phyloP scores from a whole-genome alignment of 176 grass and related monocot genomes.

The Carex littledalei region DNA sequence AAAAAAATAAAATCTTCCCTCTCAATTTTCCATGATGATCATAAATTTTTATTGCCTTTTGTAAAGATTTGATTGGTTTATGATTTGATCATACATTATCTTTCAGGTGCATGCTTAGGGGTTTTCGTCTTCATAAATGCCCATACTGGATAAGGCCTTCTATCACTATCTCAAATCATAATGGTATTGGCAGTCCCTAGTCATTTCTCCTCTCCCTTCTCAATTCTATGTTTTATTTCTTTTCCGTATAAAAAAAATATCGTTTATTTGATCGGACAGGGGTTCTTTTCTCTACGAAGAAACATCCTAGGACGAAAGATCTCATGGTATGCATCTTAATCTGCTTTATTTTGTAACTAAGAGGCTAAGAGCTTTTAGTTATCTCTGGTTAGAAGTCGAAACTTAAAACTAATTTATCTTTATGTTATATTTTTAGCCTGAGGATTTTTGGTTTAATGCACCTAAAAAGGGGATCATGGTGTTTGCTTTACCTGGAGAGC shows the following conservation, averaged over 20 bases:
- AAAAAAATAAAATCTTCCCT: not conserved
- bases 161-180: constrained; percentile 85
- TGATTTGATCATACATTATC: constrained; percentile 22
- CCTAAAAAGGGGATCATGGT: constrained; percentile 98
- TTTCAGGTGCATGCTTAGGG: constrained; percentile 95
- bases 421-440: constrained; percentile 72
- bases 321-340: constrained; percentile 56
- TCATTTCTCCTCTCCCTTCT: not conserved
- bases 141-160: constrained; percentile 96
- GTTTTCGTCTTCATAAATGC: constrained; percentile 97
- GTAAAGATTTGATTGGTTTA: constrained; percentile 15
- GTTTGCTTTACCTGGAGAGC: constrained; percentile 92
- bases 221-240: not conserved
- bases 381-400: not conserved
- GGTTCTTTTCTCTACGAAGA: constrained; percentile 84
- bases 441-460: constrained; percentile 99
- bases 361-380: not conserved
- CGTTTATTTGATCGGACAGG: constrained; percentile 35
- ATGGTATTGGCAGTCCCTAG: constrained; percentile 27
- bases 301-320: constrained; percentile 97
- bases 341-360: constrained; percentile 6
- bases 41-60: constrained; percentile 14
- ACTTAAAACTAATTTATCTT: constrained; percentile 25
- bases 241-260: not conserved
- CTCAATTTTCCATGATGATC: constrained; percentile 15